Conservation (phyloP, 2,329 filamentous ascomycete species). For the Ampelomyces quisqualis region DNA sequence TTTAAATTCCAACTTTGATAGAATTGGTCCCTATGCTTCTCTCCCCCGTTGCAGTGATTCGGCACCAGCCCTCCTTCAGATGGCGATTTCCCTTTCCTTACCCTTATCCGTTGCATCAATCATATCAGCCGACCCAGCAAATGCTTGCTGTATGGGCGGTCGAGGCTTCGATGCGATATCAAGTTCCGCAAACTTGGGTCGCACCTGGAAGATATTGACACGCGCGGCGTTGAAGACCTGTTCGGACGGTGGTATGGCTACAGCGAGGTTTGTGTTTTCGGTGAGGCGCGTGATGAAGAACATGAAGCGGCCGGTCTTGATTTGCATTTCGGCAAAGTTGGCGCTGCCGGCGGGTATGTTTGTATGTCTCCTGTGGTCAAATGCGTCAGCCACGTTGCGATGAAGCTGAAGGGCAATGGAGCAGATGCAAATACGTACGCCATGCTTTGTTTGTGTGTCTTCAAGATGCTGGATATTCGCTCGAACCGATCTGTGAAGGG, state of each 20-base stretch:
- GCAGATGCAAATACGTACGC: conserved; percentile 43
- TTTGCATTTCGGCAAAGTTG: conserved; percentile 77
- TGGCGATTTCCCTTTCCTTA: conserved; percentile 21
- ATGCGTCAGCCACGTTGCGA: conserved; percentile 3
- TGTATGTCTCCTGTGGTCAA: conserved; percentile 65
- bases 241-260: conserved; percentile 87
- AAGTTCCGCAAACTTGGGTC: conserved; percentile 73
- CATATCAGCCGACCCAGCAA: conserved; percentile 36
- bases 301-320: conserved; percentile 80
- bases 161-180: conserved; percentile 49
- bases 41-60: background rate
- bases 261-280: conserved; percentile 95
- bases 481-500: conserved; percentile 92
- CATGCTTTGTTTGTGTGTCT: conserved; percentile 89
- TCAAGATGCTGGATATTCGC: conserved; percentile 94
- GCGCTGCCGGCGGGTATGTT: conserved; percentile 78
- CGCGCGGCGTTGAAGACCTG: conserved; percentile 87
- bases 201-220: conserved; percentile 84
- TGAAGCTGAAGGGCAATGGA: conserved; percentile 20
- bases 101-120: conserved; percentile 20
- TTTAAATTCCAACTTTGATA: background rate
- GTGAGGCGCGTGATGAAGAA: conserved; percentile 95
- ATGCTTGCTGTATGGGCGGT: conserved; percentile 41
- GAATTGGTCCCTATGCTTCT: background rate
- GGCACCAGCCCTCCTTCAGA: background rate